Percentiles rank a stretch among this genome's conserved stretches.
phyloP scores from a whole-genome alignment of 225 moss, liverwort and hornwort genomes.

The Polytrichum commune region DNA sequence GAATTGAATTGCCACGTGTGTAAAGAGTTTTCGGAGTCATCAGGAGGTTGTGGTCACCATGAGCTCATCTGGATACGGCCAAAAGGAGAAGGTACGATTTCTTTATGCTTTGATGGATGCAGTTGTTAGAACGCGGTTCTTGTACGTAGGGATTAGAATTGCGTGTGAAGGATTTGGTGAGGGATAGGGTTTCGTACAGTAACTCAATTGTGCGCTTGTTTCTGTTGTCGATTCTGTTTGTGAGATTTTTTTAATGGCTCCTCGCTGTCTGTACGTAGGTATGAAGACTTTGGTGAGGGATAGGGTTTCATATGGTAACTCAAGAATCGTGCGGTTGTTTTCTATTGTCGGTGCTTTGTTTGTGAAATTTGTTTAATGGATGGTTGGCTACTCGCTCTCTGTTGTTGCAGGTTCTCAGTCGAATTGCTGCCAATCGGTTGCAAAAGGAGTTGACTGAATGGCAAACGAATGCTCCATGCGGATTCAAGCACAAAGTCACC shows the following conservation, averaged over 20 bases:
- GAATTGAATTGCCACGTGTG: no score
- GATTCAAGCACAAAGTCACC: slow-evolving; percentile 91
- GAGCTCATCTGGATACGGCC: slow-evolving; percentile 63
- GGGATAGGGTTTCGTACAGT: neutral
- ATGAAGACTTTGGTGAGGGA: neutral
- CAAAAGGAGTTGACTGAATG: slow-evolving; percentile 99
- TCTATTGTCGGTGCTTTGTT: neutral
- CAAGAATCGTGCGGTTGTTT: neutral
- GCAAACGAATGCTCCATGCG: slow-evolving; percentile 88
- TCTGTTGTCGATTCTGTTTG: neutral
- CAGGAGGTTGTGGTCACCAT: slow-evolving; percentile 25
- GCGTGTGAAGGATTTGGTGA: neutral
- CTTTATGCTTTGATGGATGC: no score
- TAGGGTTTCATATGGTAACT: neutral
- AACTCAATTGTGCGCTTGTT: neutral
- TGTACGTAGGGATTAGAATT: neutral
- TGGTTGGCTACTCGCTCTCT: neutral
- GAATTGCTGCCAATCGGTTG: slow-evolving; percentile 98
- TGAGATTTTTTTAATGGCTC: neutral
- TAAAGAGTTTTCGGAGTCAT: no score
- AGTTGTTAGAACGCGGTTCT: no score
- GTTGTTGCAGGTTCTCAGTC: slow-evolving; percentile 85
- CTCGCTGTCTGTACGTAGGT: no score
- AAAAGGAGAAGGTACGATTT: slow-evolving; percentile 52
- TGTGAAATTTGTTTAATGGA: neutral